Evolutionary conservation across 148 eudicot species (phyloP), one percentile per base, ranked within the genome.

Genomic region (Rhododendron ferrugineum): DNA sequence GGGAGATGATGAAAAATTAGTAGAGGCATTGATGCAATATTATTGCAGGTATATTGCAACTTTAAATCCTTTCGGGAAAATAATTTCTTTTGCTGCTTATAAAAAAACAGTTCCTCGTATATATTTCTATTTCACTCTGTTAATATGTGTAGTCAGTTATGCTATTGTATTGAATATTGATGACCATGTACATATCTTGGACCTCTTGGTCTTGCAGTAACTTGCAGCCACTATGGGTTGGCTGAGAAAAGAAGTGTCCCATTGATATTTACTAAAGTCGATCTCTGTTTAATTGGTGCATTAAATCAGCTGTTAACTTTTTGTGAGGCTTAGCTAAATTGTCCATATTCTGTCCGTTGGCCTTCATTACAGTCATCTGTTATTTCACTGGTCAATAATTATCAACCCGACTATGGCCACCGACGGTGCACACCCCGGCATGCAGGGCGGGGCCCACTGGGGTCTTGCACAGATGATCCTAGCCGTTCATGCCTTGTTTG

Each of bases 1-100:
- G 91, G 97, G 97, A 76, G 95, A 94, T 72, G 88, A 88, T 86
- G 94, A 89, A 78, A 92, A 88, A 78, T 80, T 95, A 83, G 84
- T 93, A 15, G 92, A 93, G 87, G 91, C 86, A 79, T 78, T 96
- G 46, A 89, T 93, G 90, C 93, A 89, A 78, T 96, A 93, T 82
- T 96, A 92, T 89, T 86, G 83, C 84, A 93, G 97, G 99, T 96
- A 88, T 82, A n/a, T 52, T 80, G 60, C 85, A 52, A 42, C 77
- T 37, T 36, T 73, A 26, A 14, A 62, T 76, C 7, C n/a, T 56
- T 83, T 46, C 75, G 26, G 32, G 72, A 26, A 4, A 66, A 26
- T 66, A 64, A 56, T 56, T 26, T 26, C 4, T 64, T 88, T 42
- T 34, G 11, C 6, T 82, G 75, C 54, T 32, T 66, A 44, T 78